These are phyloP conservation scores for Herpomyces periplanetae DNA, from an alignment of 2,329 filamentous ascomycete species.

Conservation along the genomic window DNA sequence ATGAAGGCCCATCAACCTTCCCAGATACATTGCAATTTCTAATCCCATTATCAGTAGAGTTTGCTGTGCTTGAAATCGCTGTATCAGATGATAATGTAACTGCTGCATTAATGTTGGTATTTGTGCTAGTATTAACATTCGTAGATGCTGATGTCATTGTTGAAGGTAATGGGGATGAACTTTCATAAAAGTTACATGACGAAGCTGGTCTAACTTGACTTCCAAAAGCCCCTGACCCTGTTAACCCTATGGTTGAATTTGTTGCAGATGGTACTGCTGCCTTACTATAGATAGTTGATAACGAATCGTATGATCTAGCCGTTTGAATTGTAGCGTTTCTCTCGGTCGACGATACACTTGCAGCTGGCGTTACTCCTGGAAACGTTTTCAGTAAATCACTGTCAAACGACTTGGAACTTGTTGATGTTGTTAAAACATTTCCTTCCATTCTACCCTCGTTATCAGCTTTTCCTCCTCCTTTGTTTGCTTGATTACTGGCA, in stretches of 20 bases:
- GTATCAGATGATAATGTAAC: conserved; percentile 6
- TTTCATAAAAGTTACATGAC: no score
- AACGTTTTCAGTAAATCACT: neutral
- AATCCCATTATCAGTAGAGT: conserved; percentile 17
- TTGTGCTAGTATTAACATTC: conserved; percentile 5
- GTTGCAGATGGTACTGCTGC: no score
- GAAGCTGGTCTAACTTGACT: no score
- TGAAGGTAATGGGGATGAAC: no score
- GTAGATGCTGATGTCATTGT: no score
- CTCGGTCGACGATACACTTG: no score
- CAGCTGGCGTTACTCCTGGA: neutral
- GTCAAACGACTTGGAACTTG: conserved; percentile 1
- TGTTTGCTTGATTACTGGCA: no score
- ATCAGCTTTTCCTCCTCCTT: conserved; percentile 30
- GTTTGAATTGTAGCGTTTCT: no score
- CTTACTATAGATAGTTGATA: no score
- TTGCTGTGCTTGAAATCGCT: conserved; percentile 7
- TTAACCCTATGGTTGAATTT: no score
- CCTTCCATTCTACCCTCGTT: conserved; percentile 17
- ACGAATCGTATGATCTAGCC: no score
- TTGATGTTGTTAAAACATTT: conserved; percentile 16
- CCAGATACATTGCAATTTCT: conserved; percentile 17
- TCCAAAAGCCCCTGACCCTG: no score
- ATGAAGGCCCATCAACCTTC: conserved; percentile 18
- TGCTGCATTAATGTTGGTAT: conserved; percentile 7